Evolutionary conservation across 2,329 filamentous ascomycete species (phyloP).

Genomic region (Piedraia hortae): DNA sequence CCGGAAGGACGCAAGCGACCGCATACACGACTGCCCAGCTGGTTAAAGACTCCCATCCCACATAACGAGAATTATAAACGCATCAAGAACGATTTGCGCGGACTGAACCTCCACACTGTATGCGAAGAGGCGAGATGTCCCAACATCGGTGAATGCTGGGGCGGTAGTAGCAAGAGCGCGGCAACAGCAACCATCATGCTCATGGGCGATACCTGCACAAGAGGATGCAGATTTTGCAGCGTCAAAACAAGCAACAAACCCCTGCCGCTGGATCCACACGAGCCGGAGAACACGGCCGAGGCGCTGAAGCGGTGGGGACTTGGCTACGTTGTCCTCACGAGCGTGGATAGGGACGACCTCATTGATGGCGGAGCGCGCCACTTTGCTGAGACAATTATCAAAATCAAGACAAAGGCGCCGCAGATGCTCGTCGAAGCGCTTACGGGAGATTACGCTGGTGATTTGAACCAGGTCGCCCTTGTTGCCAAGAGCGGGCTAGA

Average conservation of each 20-base stretch:
- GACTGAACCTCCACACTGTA: slow-evolving; percentile 74
- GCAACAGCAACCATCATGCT: slow-evolving; percentile 98
- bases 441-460: slow-evolving; percentile 66
- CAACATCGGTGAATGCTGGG: slow-evolving; percentile 97
- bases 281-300: slow-evolving; percentile 90
- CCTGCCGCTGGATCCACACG: slow-evolving; percentile 72
- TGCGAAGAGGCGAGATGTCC: slow-evolving; percentile 94
- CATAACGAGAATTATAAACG: slow-evolving; percentile 68
- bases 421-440: slow-evolving; percentile 56
- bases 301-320: slow-evolving; percentile 78
- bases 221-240: slow-evolving; percentile 87
- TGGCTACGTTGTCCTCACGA: slow-evolving; percentile 85
- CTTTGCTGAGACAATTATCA: slow-evolving; percentile 78
- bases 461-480: slow-evolving; percentile 61
- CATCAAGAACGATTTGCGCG: slow-evolving; percentile 79
- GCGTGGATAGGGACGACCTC: slow-evolving; percentile 79
- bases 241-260: slow-evolving; percentile 64
- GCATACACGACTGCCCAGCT: slow-evolving; percentile 55
- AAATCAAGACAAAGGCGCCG: slow-evolving; percentile 52
- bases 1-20: slow-evolving; percentile 34
- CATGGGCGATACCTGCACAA: slow-evolving; percentile 94
- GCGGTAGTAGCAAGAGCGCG: slow-evolving; percentile 59
- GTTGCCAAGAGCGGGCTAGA: slow-evolving; percentile 76
- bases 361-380: slow-evolving; percentile 67
- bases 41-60: slow-evolving; percentile 91